Evolutionary conservation across 345 rosid genomes (phyloP).

Genomic region (Citrus australasica): DNA sequence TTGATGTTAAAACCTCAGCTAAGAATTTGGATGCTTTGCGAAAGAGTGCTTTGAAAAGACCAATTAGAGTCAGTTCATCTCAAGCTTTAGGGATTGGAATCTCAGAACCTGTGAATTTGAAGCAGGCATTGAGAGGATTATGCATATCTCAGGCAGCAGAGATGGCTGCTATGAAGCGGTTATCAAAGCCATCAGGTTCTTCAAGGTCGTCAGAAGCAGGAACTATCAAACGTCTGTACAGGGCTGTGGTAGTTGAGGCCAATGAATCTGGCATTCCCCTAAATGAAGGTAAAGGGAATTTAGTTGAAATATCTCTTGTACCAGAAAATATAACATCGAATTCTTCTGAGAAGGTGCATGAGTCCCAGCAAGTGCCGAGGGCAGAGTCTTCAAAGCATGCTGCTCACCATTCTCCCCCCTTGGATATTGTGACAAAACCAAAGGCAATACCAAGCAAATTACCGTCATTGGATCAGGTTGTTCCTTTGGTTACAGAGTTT

Average conservation of each 20-base stretch:
- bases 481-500: slow-evolving; percentile 15
- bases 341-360: slow-evolving; percentile 25
- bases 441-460: slow-evolving; percentile 18
- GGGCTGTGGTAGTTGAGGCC: slow-evolving; percentile 64
- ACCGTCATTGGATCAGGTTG: slow-evolving; percentile 20
- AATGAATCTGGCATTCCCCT: slow-evolving; percentile 43
- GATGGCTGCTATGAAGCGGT: slow-evolving; percentile 79
- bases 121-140: slow-evolving; percentile 80
- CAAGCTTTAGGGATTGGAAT: slow-evolving; percentile 64
- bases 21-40: slow-evolving; percentile 37
- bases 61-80: slow-evolving; percentile 55
- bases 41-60: slow-evolving; percentile 71
- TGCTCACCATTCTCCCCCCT: slow-evolving; percentile 19
- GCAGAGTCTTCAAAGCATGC: slow-evolving; percentile 23
- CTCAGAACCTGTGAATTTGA: slow-evolving; percentile 65
- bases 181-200: slow-evolving; percentile 46
- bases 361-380: slow-evolving; percentile 29
- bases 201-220: slow-evolving; percentile 54
- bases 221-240: slow-evolving; percentile 53
- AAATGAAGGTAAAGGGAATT: slow-evolving; percentile 39
- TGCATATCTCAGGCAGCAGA: slow-evolving; percentile 85
- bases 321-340: slow-evolving; percentile 38
- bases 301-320: slow-evolving; percentile 60
- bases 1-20: slow-evolving; percentile 42
- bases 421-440: slow-evolving; percentile 14